A percentile compares a stretch with the other conserved stretches of the same genome.
Conservation (phyloP, 306 rosid species). For the Cucurbita ficifolia region DNA sequence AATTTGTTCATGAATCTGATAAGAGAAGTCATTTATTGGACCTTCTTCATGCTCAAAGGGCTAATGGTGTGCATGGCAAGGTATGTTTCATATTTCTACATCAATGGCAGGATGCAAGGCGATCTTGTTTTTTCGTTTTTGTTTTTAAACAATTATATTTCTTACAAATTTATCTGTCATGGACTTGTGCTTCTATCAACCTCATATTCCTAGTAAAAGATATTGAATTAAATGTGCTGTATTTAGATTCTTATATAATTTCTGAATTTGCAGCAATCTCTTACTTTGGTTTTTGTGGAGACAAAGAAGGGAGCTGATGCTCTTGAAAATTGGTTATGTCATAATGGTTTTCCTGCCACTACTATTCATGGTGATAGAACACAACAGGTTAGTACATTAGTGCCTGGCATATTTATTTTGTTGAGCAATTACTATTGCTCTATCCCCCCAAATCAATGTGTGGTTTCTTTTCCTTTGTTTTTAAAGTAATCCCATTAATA, state of each 20-base stretch:
- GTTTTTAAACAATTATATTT: background rate
- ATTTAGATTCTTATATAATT: background rate
- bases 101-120: background rate
- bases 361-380: constrained; percentile 93
- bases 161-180: background rate
- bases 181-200: background rate
- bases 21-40: constrained; percentile 96
- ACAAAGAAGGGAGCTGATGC: constrained; percentile 97
- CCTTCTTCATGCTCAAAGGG: constrained; percentile 93
- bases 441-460: background rate
- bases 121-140: background rate
- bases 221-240: background rate
- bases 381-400: constrained; percentile 53
- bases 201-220: background rate
- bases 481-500: background rate
- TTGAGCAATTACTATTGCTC: background rate
- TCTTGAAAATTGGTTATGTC: constrained; percentile 76
- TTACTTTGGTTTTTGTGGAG: constrained; percentile 93
- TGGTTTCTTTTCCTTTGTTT: background rate
- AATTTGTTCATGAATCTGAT: constrained; percentile 75
- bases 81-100: constrained; percentile 22
- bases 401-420: background rate
- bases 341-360: constrained; percentile 86
- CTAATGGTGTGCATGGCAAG: constrained; percentile 56
- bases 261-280: constrained; percentile 52